A percentile compares a stretch with the other conserved stretches of the same genome.
Evolutionary conservation across 371 early-diverging fungal species (phyloP).

Genomic region (Syncephalastrum monosporum): DNA sequence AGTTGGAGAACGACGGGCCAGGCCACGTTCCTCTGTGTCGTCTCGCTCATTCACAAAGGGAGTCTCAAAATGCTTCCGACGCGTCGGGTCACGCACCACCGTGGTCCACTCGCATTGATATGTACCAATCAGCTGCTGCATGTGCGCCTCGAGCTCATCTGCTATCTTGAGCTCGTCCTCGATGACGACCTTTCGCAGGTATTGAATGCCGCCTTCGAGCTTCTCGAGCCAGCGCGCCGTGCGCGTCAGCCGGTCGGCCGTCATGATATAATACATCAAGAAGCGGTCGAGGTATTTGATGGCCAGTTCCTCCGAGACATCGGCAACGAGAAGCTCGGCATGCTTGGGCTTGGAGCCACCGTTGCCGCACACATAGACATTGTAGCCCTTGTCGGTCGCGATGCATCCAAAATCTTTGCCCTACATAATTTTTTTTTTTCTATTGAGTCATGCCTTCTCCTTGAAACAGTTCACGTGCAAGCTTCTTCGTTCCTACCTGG

Average conservation of each 20-base stretch:
- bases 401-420: conserved; percentile 56
- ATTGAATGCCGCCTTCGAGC: conserved; percentile 63
- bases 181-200: conserved; percentile 58
- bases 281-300: conserved; percentile 64
- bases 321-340: conserved; percentile 57
- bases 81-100: conserved; percentile 57
- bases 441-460: conserved; percentile 14
- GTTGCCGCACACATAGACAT: conserved; percentile 70
- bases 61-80: conserved; percentile 47
- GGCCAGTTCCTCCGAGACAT: conserved; percentile 52
- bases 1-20: conserved; percentile 15
- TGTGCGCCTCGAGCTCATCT: conserved; percentile 59
- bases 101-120: conserved; percentile 68
- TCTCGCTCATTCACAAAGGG: conserved; percentile 58
- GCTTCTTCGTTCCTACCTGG: conserved; percentile 30
- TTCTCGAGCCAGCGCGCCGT: conserved; percentile 75
- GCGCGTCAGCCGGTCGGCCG: conserved; percentile 64
- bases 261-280: conserved; percentile 70
- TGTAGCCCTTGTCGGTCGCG: conserved; percentile 73
- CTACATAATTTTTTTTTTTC: background rate
- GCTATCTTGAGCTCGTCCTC: conserved; percentile 65
- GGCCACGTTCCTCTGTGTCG: conserved; percentile 23
- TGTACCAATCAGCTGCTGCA: conserved; percentile 52
- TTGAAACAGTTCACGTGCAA: background rate
- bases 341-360: conserved; percentile 70